Conservation (phyloP, 192 early-diverging fungal genomes). For the Anaeromyces robustus region DNA sequence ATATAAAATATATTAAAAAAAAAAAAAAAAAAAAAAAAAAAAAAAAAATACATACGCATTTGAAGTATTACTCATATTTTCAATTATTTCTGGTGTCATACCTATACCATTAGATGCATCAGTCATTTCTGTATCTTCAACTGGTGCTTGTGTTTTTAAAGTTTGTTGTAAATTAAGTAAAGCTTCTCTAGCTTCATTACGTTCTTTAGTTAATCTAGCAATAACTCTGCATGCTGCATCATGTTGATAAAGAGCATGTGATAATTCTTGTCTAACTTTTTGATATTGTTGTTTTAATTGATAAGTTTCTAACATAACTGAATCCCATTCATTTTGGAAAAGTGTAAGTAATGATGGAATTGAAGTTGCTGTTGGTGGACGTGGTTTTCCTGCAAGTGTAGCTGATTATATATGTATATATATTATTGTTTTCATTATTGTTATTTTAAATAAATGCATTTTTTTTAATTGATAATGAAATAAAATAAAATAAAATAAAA, state of each 20-base stretch:
- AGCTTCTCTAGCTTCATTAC: conserved; percentile 67
- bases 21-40: background rate
- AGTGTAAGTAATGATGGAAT: conserved; percentile 73
- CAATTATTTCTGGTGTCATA: conserved; percentile 7
- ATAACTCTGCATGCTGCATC: conserved; percentile 93
- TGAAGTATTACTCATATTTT: conserved; percentile 32
- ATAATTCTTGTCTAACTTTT: conserved; percentile 78
- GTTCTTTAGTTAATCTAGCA: conserved; percentile 76
- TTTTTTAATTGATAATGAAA: background rate
- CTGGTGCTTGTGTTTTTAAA: background rate
- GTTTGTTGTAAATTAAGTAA: conserved; percentile 7
- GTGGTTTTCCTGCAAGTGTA: conserved; percentile 23
- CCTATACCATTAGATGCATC: conserved; percentile 5
- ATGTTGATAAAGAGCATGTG: conserved; percentile 86
- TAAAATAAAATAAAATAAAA: no score
- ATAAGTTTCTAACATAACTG: conserved; percentile 87
- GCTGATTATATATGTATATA: background rate
- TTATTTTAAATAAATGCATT: background rate
- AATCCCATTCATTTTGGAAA: conserved; percentile 94
- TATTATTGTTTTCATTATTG: background rate
- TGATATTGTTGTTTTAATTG: conserved; percentile 83
- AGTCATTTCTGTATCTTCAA: background rate
- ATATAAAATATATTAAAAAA: conserved; percentile 7
- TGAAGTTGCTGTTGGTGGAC: conserved; percentile 78
- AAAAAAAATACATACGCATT: conserved; percentile 18